Evolutionary conservation across 305 asterid species (phyloP), one percentile per base, ranked within the genome.

Genomic region (Solanum hybrid): DNA sequence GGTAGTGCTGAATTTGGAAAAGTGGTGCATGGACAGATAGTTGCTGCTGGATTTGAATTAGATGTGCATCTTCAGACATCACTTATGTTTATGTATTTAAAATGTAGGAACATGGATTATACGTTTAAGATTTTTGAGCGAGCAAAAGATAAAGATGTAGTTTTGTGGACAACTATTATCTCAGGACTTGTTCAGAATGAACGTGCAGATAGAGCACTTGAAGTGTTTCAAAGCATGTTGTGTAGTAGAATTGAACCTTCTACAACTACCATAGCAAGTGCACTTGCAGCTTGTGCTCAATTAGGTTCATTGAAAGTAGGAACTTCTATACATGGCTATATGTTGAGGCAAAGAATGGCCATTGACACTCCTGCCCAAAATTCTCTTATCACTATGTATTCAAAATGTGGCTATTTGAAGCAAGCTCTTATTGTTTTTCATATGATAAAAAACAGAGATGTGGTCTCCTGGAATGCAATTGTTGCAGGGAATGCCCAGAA

Each of bases 381-480:
- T 90, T 92, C 98, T 73, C 98, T 96, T 66, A 87, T 96, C 84
- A 94, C 93, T 79, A 91, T 96, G 96, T 96, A 95, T 86, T 96
- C 95, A 10, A 96, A 96, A 91, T 95, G 98, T 89, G 97, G 95
- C 87, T 81, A 77, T 88, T 89, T 96, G 86, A 91, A 92, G 88
- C 94, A 92, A 92, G 94, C 97, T 88, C 90, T 88, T 89, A 60
- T 89, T 11, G 94, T 94, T 93, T 97, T 96, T 88, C 88, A 90
- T 86, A 91, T 75, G 94, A 96, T 96, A 94, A 89, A 42, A 46
- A 88, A 92, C 91, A 93, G 95, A 91, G 97, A 96, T 81, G 91
- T 94, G 29, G 98, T 96, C 40, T 95, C 98, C 72, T 94, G 98
- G 98, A 96, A 96, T 90, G 96, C 98, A 85, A 92, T 95, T 73